A percentile compares a stretch with the other conserved stretches of the same genome.
These are phyloP conservation scores for Aspergillus jensenii DNA, from an alignment of 2,329 filamentous ascomycete genomes.

Conservation along the genomic window DNA sequence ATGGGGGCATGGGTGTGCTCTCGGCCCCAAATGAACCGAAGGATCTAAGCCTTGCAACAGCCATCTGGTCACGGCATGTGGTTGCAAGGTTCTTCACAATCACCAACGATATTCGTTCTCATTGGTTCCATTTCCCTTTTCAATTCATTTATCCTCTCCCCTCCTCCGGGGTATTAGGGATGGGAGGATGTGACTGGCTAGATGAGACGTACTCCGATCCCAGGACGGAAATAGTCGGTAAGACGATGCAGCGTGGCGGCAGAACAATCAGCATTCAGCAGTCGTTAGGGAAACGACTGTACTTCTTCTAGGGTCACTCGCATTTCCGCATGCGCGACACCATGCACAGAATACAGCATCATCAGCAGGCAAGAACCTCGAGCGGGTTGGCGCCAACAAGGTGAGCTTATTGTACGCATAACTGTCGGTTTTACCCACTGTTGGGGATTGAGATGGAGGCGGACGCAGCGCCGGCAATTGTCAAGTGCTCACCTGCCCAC, in stretches of 20 bases:
- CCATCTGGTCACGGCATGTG: constrained; percentile 5
- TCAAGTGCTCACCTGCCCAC: constrained; percentile 24
- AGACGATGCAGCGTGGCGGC: too few species aligned
- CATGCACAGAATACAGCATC: constrained; percentile 10
- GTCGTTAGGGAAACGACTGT: background rate
- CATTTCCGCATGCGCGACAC: constrained; percentile 9
- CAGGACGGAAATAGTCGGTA: background rate
- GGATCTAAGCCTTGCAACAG: constrained; percentile 13
- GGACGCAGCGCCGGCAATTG: constrained; percentile 9
- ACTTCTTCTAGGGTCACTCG: background rate
- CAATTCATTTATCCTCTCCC: background rate
- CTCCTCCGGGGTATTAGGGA: background rate
- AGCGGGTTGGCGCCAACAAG: constrained; percentile 1
- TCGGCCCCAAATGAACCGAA: constrained; percentile 11
- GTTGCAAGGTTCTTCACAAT: constrained; percentile 14
- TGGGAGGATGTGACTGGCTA: background rate
- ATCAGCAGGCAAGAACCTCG: constrained; percentile 6
- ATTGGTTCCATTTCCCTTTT: background rate
- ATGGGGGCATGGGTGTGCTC: background rate
- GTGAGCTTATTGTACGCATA: constrained; percentile 9
- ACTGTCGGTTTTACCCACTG: constrained; percentile 1
- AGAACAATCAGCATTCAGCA: too few species aligned
- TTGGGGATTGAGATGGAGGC: background rate
- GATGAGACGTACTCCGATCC: background rate
- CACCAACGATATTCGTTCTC: background rate